Percentiles rank a stretch among this genome's conserved stretches.
Conservation (phyloP, 805 yeast genomes). For the Lipomyces japonicus region DNA sequence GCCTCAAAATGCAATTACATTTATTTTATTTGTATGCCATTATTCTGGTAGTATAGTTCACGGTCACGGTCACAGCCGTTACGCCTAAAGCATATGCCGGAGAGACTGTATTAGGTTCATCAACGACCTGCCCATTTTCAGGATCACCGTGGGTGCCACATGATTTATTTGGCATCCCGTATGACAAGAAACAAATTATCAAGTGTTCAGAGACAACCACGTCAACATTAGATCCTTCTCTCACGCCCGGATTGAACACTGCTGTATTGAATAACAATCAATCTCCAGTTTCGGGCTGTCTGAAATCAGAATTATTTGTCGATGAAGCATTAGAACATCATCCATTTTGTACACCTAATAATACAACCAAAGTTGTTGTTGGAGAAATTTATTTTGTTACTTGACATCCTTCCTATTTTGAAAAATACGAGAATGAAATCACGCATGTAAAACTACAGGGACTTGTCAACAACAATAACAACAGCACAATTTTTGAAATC, state of each 20-base stretch:
- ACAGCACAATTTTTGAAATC: slow-evolving; percentile 38
- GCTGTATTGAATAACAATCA: neutral
- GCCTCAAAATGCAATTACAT: too few species aligned
- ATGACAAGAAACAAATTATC: slow-evolving; percentile 19
- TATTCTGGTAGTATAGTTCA: too few species aligned
- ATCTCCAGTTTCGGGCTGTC: slow-evolving; percentile 22
- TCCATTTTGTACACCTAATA: slow-evolving; percentile 44
- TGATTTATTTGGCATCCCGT: slow-evolving; percentile 46
- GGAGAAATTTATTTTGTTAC: slow-evolving; percentile 51
- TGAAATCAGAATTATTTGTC: slow-evolving; percentile 9
- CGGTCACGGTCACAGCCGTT: slow-evolving; percentile 38
- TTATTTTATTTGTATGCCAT: too few species aligned
- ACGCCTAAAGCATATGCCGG: slow-evolving; percentile 65
- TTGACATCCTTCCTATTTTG: slow-evolving; percentile 48
- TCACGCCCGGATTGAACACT: neutral
- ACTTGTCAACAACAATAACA: slow-evolving; percentile 38
- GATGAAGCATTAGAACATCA: slow-evolving; percentile 33
- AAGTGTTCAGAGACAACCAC: neutral
- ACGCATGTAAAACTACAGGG: slow-evolving; percentile 39
- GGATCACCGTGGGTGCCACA: slow-evolving; percentile 45
- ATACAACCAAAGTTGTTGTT: slow-evolving; percentile 45
- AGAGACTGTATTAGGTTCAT: slow-evolving; percentile 50
- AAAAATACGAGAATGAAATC: slow-evolving; percentile 36
- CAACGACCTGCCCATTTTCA: slow-evolving; percentile 37
- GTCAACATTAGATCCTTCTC: neutral